These are phyloP conservation scores for Rhodotorula sp. DNA, from an alignment of 1,284 basidiomycete species.

Conservation along the genomic window DNA sequence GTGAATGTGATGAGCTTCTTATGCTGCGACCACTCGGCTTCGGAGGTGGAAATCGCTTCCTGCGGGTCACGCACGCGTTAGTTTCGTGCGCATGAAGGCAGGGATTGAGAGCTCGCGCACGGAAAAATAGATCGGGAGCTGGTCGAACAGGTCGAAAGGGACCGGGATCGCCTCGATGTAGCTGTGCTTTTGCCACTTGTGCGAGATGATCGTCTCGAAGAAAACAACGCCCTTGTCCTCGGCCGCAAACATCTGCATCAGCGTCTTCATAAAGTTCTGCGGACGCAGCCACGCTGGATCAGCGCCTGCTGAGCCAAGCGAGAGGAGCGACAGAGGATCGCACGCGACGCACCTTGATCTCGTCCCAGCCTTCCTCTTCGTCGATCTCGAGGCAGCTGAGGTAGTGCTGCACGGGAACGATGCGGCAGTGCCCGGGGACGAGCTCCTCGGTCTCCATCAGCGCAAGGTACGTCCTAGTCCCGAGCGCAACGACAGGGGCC, in stretches of 20 bases:
- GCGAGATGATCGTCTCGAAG: conserved; percentile 83
- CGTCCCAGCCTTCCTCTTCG: conserved; percentile 92
- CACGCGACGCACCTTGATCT: conserved; percentile 69
- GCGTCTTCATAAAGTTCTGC: conserved; percentile 98
- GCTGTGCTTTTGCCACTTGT: conserved; percentile 86
- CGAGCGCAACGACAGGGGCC: conserved; percentile 84
- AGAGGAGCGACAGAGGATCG: not conserved
- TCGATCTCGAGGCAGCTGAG: conserved; percentile 89
- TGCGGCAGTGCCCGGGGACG: conserved; percentile 83
- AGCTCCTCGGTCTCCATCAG: conserved; percentile 85
- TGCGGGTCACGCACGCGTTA: conserved; percentile 46
- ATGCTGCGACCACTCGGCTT: conserved; percentile 96
- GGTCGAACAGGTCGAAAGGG: conserved; percentile 77
- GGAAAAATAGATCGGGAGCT: conserved; percentile 90
- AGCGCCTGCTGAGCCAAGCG: not conserved
- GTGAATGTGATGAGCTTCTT: conserved; percentile 91
- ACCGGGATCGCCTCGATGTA: conserved; percentile 88
- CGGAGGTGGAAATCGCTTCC: conserved; percentile 89
- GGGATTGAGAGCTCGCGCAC: conserved; percentile 55
- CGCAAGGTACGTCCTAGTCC: conserved; percentile 83
- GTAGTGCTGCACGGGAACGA: conserved; percentile 94
- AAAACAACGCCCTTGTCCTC: conserved; percentile 89
- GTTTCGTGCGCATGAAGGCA: too few relatives aligned
- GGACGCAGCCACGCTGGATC: not conserved
- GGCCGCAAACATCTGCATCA: conserved; percentile 85